Evolutionary conservation across 441 rosid genomes (phyloP).

Genomic region (Monsonia emarginata): DNA sequence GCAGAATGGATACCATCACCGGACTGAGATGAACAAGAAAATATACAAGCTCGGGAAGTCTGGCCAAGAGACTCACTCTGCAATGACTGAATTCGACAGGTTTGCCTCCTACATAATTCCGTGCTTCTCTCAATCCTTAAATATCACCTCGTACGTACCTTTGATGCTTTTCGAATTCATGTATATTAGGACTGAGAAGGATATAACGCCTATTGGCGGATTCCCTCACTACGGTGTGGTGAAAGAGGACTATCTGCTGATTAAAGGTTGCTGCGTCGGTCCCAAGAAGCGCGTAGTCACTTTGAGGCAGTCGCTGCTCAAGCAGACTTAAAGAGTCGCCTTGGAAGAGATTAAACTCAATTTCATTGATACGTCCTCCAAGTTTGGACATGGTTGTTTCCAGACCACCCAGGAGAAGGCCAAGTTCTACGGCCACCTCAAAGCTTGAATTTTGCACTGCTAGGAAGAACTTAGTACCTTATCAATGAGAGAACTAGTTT

Average conservation of each 20-base stretch:
- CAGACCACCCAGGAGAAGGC: conserved; percentile 49
- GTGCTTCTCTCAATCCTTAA: too few species aligned
- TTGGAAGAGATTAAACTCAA: conserved; percentile 43
- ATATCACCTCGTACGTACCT: not conserved
- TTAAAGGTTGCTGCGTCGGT: conserved; percentile 50
- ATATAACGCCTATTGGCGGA: conserved; percentile 52
- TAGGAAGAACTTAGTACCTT: too few species aligned
- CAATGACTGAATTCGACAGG: conserved; percentile 79
- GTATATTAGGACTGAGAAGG: conserved; percentile 43
- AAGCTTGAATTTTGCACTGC: conserved; percentile 19
- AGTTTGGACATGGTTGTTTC: conserved; percentile 41
- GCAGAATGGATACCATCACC: conserved; percentile 89
- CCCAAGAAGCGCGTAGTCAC: conserved; percentile 61
- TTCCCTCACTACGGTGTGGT: conserved; percentile 56
- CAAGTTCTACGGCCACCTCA: conserved; percentile 35
- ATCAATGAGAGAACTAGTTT: too few species aligned
- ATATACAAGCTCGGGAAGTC: conserved; percentile 66
- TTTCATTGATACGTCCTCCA: conserved; percentile 44
- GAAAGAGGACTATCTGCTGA: conserved; percentile 46
- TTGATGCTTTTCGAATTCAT: not conserved
- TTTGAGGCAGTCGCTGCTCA: conserved; percentile 40
- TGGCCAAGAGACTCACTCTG: conserved; percentile 56
- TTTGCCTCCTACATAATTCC: conserved; percentile 9
- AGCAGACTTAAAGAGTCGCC: conserved; percentile 46
- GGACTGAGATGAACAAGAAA: conserved; percentile 89